Evolutionary conservation across 1,139 yeast species (phyloP).

Genomic region (Candida albicans): DNA sequence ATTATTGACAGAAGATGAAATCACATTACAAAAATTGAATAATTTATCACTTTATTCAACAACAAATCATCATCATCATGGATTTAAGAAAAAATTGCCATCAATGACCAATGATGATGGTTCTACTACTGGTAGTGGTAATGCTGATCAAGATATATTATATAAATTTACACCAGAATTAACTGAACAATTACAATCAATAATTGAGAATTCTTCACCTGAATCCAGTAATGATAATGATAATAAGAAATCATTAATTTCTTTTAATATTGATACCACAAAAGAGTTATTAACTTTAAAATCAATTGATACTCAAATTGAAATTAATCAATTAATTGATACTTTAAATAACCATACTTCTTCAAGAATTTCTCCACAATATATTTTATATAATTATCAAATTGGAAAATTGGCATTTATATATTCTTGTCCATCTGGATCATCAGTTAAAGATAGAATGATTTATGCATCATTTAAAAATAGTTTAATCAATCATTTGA

Average conservation of each 20-base stretch:
- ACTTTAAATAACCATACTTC: slow-evolving; percentile 18
- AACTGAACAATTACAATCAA: slow-evolving; percentile 22
- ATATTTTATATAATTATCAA: slow-evolving; percentile 52
- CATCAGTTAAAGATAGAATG: slow-evolving; percentile 91
- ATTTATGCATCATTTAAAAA: slow-evolving; percentile 82
- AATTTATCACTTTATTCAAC: slow-evolving; percentile 11
- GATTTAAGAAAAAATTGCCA: slow-evolving; percentile 33
- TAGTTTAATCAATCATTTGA: slow-evolving; percentile 58
- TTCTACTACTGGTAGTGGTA: slow-evolving; percentile 14
- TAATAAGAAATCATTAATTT: slow-evolving; percentile 21
- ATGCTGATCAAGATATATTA: slow-evolving; percentile 21
- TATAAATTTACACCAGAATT: slow-evolving; percentile 30
- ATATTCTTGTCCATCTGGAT: slow-evolving; percentile 87
- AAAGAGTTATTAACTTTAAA: slow-evolving; percentile 30
- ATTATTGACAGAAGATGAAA: slow-evolving; percentile 57
- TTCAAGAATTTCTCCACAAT: slow-evolving; percentile 38
- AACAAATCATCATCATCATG: slow-evolving; percentile 5
- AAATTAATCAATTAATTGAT: slow-evolving; percentile 21
- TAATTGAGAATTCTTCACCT: slow-evolving; percentile 22
- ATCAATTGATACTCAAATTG: slow-evolving; percentile 16
- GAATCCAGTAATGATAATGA: slow-evolving; percentile 33
- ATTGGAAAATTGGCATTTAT: slow-evolving; percentile 51
- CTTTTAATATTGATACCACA: slow-evolving; percentile 32
- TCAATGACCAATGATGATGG: slow-evolving; percentile 26
- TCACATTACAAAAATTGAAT: slow-evolving; percentile 47